Conservation (phyloP, 768 basidiomycete species). For the Holtermanniella nyarrowii region DNA sequence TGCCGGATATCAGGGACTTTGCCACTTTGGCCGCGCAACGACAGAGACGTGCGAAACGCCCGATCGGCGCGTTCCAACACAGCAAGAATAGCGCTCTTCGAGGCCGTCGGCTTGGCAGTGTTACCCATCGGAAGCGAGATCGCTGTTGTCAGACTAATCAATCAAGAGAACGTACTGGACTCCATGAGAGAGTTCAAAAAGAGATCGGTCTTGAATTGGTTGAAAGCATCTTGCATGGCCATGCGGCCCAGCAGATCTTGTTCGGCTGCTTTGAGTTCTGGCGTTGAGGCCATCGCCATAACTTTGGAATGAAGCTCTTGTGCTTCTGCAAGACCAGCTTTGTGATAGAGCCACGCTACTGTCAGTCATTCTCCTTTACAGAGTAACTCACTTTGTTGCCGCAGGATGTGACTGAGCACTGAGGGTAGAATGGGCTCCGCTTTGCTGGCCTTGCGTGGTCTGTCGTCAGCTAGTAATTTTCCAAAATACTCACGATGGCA, state of each 20-base stretch:
- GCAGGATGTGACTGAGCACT: constrained; percentile 22
- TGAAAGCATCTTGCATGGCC: constrained; percentile 66
- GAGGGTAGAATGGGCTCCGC: constrained; percentile 22
- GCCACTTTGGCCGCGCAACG: constrained; percentile 51
- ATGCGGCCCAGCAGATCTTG: constrained; percentile 63
- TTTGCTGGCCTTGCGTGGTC: constrained; percentile 6
- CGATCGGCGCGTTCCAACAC: constrained; percentile 60
- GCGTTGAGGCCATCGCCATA: constrained; percentile 46
- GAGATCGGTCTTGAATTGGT: constrained; percentile 71
- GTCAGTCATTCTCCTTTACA: too few species aligned
- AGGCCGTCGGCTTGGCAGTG: constrained; percentile 39
- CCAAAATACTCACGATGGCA: constrained; percentile 15
- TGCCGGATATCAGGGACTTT: constrained; percentile 63
- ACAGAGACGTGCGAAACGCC: constrained; percentile 58
- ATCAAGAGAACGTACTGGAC: constrained; percentile 55
- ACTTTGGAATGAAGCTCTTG: constrained; percentile 47
- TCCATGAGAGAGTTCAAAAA: constrained; percentile 82
- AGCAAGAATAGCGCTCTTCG: constrained; percentile 51
- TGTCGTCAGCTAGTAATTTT: constrained; percentile 39
- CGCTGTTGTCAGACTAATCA: constrained; percentile 44
- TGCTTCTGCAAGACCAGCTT: constrained; percentile 39
- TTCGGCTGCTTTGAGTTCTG: constrained; percentile 48
- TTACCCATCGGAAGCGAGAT: constrained; percentile 72
- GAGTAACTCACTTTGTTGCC: constrained; percentile 27
- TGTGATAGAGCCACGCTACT: constrained; percentile 18